Conservation (phyloP, 2,329 filamentous ascomycete genomes). For the Zasmidium cellare region DNA sequence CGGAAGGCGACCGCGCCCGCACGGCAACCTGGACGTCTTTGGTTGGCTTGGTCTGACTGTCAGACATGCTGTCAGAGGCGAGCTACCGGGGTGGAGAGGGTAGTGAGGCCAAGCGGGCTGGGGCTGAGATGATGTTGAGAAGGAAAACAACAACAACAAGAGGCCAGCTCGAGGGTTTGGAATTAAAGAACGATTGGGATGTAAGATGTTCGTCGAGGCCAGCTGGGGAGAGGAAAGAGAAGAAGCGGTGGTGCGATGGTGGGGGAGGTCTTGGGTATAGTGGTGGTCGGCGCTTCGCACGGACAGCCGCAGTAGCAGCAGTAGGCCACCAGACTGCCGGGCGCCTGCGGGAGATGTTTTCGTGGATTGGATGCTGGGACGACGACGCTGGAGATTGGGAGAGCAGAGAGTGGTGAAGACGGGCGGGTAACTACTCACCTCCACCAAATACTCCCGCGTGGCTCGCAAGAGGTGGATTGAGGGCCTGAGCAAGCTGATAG, state of each 20-base stretch:
- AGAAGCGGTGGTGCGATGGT: slow-evolving; percentile 1
- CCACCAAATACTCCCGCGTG: not conserved
- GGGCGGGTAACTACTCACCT: slow-evolving; percentile 23
- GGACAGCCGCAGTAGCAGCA: slow-evolving; percentile 16
- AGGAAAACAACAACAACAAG: slow-evolving; percentile 27
- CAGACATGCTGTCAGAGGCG: slow-evolving; percentile 44
- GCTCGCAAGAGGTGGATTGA: not conserved
- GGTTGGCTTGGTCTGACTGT: slow-evolving; percentile 35
- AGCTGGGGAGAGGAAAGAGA: slow-evolving; percentile 17
- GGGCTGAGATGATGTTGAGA: slow-evolving; percentile 11
- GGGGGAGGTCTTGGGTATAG: slow-evolving; percentile 5
- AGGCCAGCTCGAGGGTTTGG: slow-evolving; percentile 33
- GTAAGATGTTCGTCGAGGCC: slow-evolving; percentile 22
- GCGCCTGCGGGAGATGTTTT: slow-evolving; percentile 15
- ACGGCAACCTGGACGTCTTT: slow-evolving; percentile 44
- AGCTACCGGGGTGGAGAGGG: slow-evolving; percentile 29
- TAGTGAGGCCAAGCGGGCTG: slow-evolving; percentile 22
- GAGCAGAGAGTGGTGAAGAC: slow-evolving; percentile 6
- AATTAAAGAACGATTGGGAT: slow-evolving; percentile 18
- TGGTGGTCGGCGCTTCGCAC: slow-evolving; percentile 25
- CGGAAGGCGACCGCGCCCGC: slow-evolving; percentile 39
- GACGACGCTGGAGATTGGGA: not conserved
- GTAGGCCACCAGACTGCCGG: slow-evolving; percentile 11
- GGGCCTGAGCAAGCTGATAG: not conserved
- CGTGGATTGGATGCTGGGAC: not conserved